A percentile compares a stretch with the other conserved stretches of the same genome.
Conservation (phyloP, 768 basidiomycete species). For the Lactifluus pinguis region DNA sequence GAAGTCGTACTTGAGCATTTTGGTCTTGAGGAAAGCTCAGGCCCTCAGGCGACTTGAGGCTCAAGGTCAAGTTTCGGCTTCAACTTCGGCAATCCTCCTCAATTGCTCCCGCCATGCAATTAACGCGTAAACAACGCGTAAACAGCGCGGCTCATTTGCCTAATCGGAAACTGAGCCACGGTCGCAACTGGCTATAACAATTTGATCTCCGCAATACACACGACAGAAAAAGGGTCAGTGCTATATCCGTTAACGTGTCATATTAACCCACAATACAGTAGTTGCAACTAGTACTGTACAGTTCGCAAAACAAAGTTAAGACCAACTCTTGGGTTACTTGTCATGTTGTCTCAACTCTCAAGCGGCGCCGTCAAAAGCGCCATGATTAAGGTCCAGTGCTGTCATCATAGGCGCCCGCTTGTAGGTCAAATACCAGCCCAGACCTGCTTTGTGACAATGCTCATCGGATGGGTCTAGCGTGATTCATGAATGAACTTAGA, state of each 20-base stretch:
- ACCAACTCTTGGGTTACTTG: neutral
- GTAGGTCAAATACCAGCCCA: neutral
- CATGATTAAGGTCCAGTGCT: neutral
- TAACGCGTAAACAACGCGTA: slow-evolving; percentile 17
- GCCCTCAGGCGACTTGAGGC: too few relatives aligned
- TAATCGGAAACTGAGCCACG: neutral
- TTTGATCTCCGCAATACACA: too few relatives aligned
- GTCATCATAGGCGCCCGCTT: neutral
- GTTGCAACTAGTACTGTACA: neutral
- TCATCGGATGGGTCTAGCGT: neutral
- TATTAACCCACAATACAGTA: neutral
- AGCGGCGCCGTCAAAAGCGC: neutral
- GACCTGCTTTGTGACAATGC: neutral
- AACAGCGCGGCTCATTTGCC: neutral
- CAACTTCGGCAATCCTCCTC: too few relatives aligned
- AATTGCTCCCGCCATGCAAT: neutral
- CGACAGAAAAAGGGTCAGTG: too few relatives aligned
- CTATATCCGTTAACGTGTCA: too few relatives aligned
- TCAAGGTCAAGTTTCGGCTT: too few relatives aligned
- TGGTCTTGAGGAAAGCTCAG: neutral
- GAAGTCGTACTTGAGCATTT: neutral
- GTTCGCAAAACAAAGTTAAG: neutral
- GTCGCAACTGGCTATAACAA: too few relatives aligned
- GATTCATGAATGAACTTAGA: too few relatives aligned
- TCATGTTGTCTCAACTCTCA: neutral